phyloP scores from a whole-genome alignment of 768 basidiomycete species.

The Filobasidium wieringae region DNA sequence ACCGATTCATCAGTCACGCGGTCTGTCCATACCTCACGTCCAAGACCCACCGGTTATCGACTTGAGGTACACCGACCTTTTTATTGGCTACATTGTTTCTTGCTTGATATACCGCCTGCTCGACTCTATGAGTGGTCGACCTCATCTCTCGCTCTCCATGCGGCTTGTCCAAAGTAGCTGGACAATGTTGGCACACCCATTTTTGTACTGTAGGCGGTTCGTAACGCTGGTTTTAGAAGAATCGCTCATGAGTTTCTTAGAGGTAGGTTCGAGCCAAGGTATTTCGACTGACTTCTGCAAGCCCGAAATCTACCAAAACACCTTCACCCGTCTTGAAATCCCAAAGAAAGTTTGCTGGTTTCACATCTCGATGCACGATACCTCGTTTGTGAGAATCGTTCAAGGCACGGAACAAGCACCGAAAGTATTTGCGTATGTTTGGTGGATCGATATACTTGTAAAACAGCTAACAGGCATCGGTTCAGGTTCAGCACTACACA shows the following conservation, averaged over 20 bases:
- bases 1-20: background rate
- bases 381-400: conserved; percentile 73
- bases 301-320: conserved; percentile 84
- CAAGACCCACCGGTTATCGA: conserved; percentile 28
- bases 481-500: background rate
- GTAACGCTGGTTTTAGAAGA: too few species aligned
- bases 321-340: conserved; percentile 73
- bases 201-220: conserved; percentile 25
- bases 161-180: conserved; percentile 50
- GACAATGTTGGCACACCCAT: conserved; percentile 60
- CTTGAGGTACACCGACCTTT: conserved; percentile 31
- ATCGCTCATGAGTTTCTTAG: background rate
- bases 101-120: conserved; percentile 36
- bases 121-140: conserved; percentile 43
- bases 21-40: background rate
- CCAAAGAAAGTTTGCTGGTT: conserved; percentile 93
- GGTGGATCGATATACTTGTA: conserved; percentile 60
- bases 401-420: conserved; percentile 78
- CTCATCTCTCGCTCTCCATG: conserved; percentile 52
- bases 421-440: conserved; percentile 73
- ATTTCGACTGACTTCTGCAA: conserved; percentile 63
- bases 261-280: background rate
- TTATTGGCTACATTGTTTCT: conserved; percentile 32
- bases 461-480: conserved; percentile 48
- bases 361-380: conserved; percentile 93